Conservation (phyloP, 2,329 filamentous ascomycete genomes). For the Venturia asperata region DNA sequence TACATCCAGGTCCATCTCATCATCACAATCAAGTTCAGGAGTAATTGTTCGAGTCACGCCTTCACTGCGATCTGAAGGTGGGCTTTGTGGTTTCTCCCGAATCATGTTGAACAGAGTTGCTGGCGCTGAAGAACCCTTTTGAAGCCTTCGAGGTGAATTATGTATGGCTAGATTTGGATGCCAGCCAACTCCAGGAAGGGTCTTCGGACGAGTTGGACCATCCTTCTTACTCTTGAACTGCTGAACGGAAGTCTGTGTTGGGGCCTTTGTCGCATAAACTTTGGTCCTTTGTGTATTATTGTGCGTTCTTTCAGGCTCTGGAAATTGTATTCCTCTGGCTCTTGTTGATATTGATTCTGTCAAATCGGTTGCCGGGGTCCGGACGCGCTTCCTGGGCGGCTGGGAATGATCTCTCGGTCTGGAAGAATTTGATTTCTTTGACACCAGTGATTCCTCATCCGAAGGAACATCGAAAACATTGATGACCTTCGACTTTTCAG, state of each 20-base stretch:
- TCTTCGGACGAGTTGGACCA: background rate
- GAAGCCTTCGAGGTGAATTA: background rate
- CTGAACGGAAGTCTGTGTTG: background rate
- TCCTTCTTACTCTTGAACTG: background rate
- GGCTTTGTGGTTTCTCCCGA: conserved; percentile 12
- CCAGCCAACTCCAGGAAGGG: conserved; percentile 5
- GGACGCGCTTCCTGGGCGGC: background rate
- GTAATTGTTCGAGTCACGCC: conserved; percentile 27
- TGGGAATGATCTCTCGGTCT: background rate
- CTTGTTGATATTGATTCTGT: background rate
- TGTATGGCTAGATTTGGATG: background rate
- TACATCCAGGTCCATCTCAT: background rate
- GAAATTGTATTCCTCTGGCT: background rate
- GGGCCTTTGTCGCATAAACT: background rate
- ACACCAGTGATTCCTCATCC: background rate
- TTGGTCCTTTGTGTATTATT: background rate
- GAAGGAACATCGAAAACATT: background rate
- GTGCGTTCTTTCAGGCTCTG: background rate
- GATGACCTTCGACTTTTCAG: background rate
- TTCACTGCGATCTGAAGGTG: conserved; percentile 32
- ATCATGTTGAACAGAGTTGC: conserved; percentile 13
- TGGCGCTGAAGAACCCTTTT: conserved; percentile 11
- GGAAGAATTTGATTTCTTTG: background rate
- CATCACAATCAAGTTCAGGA: conserved; percentile 24
- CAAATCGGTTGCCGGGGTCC: background rate